These are phyloP conservation scores for Neckera pumila DNA, from an alignment of 225 moss, liverwort and hornwort species.

Conservation along the genomic window DNA sequence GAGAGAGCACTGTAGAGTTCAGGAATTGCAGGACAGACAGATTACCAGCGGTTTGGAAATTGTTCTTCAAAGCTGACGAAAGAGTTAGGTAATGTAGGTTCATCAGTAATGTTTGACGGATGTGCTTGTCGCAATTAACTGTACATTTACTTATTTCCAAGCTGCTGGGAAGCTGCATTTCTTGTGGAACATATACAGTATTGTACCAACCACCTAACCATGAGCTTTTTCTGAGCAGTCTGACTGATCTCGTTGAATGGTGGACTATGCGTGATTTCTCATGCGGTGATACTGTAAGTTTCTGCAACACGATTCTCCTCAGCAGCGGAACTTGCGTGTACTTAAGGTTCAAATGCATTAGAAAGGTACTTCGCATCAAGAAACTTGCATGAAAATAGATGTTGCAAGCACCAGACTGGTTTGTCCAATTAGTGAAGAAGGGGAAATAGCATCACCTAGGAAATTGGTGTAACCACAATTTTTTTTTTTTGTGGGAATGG, in stretches of 20 bases:
- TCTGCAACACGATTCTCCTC: background rate
- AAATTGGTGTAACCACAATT: background rate
- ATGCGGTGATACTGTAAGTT: background rate
- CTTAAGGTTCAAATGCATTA: background rate
- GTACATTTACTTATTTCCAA: background rate
- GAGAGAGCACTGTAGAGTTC: background rate
- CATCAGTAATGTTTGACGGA: background rate
- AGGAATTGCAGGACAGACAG: background rate
- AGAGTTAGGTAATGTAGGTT: background rate
- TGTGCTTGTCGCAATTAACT: background rate
- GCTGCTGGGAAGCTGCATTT: background rate
- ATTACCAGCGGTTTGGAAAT: background rate
- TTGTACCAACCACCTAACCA: background rate
- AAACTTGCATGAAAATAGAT: background rate
- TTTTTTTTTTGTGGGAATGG: too few species aligned
- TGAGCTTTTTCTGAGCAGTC: background rate
- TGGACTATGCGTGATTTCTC: background rate
- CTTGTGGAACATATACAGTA: background rate
- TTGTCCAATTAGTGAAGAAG: background rate
- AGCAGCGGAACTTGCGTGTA: background rate
- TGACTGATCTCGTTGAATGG: background rate
- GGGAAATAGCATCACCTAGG: background rate
- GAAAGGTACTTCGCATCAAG: too few species aligned
- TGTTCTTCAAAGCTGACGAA: background rate
- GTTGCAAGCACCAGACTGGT: background rate